These are phyloP conservation scores for Nemania sp. DNA, from an alignment of 2,329 filamentous ascomycete genomes.

Conservation along the genomic window DNA sequence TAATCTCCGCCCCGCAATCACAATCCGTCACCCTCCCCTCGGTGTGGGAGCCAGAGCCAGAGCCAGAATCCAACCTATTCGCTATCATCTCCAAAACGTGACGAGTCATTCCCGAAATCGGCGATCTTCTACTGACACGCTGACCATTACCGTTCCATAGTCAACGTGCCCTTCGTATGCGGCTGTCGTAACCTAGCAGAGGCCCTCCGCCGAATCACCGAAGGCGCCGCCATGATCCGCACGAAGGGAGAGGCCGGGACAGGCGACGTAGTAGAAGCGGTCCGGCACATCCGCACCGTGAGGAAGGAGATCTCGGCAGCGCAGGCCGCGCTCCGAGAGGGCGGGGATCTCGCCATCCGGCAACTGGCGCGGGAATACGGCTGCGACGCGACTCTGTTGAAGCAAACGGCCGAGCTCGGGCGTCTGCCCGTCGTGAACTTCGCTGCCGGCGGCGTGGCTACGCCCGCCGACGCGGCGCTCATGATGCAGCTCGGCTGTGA, in stretches of 20 bases:
- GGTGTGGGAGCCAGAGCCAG: too few species aligned
- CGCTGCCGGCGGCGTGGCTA: conserved; percentile 98
- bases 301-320: conserved; percentile 81
- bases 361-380: conserved; percentile 81
- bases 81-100: neutral
- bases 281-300: conserved; percentile 92
- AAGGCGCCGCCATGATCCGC: conserved; percentile 97
- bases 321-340: conserved; percentile 69
- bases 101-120: neutral
- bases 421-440: conserved; percentile 96
- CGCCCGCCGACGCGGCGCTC: conserved; percentile 91
- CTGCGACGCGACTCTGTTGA: conserved; percentile 76
- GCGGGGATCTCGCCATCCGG: conserved; percentile 60
- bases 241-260: conserved; percentile 98
- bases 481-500: conserved; percentile 99
- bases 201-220: conserved; percentile 84
- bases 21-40: too few species aligned
- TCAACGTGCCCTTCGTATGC: conserved; percentile 89
- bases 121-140: conserved; percentile 2
- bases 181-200: conserved; percentile 94
- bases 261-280: conserved; percentile 94
- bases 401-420: conserved; percentile 84
- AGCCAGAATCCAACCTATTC: neutral
- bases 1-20: too few species aligned
- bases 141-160: neutral